These are phyloP conservation scores for Hypoxylon intermedium DNA, from an alignment of 495 filamentous ascomycete genomes.

Conservation along the genomic window DNA sequence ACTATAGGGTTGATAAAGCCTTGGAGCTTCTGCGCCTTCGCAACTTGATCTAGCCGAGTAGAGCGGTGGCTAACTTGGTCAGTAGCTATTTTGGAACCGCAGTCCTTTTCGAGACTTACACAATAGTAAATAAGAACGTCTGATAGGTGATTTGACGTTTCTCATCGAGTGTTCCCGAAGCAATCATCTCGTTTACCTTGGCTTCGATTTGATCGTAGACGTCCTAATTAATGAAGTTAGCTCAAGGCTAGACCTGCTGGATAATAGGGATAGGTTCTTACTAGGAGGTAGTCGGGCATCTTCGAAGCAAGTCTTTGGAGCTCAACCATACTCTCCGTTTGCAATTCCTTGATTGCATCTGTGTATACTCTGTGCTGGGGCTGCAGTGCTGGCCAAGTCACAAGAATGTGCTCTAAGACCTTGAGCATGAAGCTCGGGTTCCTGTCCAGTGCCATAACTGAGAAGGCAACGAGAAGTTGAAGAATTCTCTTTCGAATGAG, in stretches of 20 bases:
- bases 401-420: conserved; percentile 87
- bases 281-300: conserved; percentile 86
- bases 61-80: conserved; percentile 70
- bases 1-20: conserved; percentile 81
- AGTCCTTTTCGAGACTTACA: conserved; percentile 56
- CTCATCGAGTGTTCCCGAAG: conserved; percentile 75
- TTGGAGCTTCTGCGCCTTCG: conserved; percentile 69
- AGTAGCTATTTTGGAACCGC: conserved; percentile 3
- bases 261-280: conserved; percentile 42
- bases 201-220: conserved; percentile 87
- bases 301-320: conserved; percentile 86
- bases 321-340: conserved; percentile 80
- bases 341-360: conserved; percentile 90
- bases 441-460: conserved; percentile 78
- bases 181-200: conserved; percentile 81
- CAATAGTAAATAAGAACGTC: conserved; percentile 89
- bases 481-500: conserved; percentile 83
- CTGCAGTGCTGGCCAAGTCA: conserved; percentile 74
- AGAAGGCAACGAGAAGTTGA: conserved; percentile 84
- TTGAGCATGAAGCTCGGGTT: conserved; percentile 81
- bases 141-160: conserved; percentile 70
- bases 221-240: conserved; percentile 52
- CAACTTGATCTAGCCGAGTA: conserved; percentile 69
- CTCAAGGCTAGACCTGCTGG: not conserved
- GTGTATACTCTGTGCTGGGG: conserved; percentile 74